Base-by-base conservation (phyloP, 768 basidiomycete species). In the Calvatia gigantea region DNA sequence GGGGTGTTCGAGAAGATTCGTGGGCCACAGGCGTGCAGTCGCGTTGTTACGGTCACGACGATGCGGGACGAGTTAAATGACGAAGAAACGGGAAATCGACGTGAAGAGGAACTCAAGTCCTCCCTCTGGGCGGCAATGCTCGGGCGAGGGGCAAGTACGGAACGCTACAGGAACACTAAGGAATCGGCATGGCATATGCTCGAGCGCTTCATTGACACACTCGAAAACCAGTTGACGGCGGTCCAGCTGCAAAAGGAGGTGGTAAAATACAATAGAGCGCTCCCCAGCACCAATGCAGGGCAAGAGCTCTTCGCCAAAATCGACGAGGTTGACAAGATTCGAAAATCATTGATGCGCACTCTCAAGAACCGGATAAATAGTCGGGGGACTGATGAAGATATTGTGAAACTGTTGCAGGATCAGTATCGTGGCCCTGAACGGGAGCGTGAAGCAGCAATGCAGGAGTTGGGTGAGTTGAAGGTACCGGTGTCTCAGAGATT, bases 181-280 rank as follows among this genome's bases (percentile, higher is more conserved):
- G 11, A 11, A 9, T 37, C 35, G 11, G 35, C 35, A 12, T 37
- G 35, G 35, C 12, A 37, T 37, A 12, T 37, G 12, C 35, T 37
- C 35, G 35, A 37, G n/a, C 35, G 35, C 3, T 37, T 37, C n/a
- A 11, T 37, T n/a, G 35, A 3, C n/a, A n/a, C 35, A 4, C 35
- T n/a, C n/a, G n/a, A n/a, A n/a, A n/a, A 37, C 12, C 35, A n/a
- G 12, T n/a, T n/a, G n/a, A n/a, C 31, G 32, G 32, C 3, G 6
- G 12, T 51, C n/a, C 29, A 35, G 25, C 37, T 56, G 5, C 54
- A 56, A 19, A 5, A 39, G 23, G 54, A 48, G 21, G 15, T 56
- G 5, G 32, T 56, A 19, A 23, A 9, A 14, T 12, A 23, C 8
- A 11, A 27, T 6, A 47, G 27, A n/a, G n/a, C 23, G 19, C 32